These are phyloP conservation scores for Penicillium samsonianum DNA, from an alignment of 495 filamentous ascomycete species.

Conservation along the genomic window DNA sequence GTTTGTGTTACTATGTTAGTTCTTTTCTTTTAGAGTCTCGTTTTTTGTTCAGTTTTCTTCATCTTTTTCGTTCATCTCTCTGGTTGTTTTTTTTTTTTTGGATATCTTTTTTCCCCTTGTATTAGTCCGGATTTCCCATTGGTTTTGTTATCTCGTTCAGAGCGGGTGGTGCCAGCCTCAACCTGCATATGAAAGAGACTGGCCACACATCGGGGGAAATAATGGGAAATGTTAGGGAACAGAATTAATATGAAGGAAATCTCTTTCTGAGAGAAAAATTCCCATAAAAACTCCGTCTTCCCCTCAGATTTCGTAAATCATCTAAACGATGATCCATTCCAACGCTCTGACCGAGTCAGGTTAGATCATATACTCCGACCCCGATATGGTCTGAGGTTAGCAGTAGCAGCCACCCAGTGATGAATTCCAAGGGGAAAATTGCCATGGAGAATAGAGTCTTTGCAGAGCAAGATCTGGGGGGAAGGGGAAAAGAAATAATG, in stretches of 20 bases:
- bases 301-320: constrained; percentile 13
- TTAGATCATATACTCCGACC: constrained; percentile 30
- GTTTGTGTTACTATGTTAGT: constrained; percentile 9
- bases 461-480: neutral
- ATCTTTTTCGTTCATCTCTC: neutral
- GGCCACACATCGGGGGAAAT: neutral
- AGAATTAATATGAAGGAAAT: constrained; percentile 6
- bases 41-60: neutral
- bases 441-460: neutral
- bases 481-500: constrained; percentile 10
- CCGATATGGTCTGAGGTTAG: neutral
- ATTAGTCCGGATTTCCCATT: constrained; percentile 13
- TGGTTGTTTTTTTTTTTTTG: neutral
- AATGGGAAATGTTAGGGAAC: neutral
- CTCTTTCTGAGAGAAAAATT: constrained; percentile 6
- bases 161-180: constrained; percentile 16
- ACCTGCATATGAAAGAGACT: constrained; percentile 15
- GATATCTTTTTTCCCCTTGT: neutral
- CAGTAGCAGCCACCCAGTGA: constrained; percentile 4
- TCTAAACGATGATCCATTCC: constrained; percentile 32
- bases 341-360: constrained; percentile 36
- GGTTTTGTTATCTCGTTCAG: constrained; percentile 2
- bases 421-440: neutral
- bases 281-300: constrained; percentile 7
- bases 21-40: neutral